Conservation (phyloP, 169 alveolate species). For the Plasmodium gallinaceum region DNA sequence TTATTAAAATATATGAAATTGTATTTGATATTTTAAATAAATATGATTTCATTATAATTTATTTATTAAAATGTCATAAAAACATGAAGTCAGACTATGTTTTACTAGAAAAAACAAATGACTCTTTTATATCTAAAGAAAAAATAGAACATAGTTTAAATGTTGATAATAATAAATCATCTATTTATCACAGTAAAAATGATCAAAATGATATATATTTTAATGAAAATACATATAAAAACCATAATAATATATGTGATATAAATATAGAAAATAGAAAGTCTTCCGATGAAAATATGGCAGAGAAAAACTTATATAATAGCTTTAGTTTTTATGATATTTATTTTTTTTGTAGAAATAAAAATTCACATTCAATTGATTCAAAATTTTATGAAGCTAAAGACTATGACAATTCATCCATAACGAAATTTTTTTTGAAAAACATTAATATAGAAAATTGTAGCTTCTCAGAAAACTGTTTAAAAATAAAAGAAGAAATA, state of each 20-base stretch:
- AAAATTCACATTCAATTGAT: constrained; percentile 4
- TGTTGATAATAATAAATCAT: neutral
- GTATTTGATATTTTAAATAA: constrained; percentile 55
- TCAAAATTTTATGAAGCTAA: constrained; percentile 34
- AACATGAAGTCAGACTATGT: neutral
- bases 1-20: constrained; percentile 66
- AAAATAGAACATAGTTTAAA: neutral
- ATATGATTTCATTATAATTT: constrained; percentile 52
- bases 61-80: constrained; percentile 30
- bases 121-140: neutral
- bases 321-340: constrained; percentile 28
- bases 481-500: constrained; percentile 35
- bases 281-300: neutral
- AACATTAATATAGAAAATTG: constrained; percentile 13
- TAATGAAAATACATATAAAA: neutral
- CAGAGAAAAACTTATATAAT: neutral
- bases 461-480: constrained; percentile 26
- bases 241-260: no score
- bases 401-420: neutral
- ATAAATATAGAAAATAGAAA: neutral
- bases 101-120: neutral
- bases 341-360: constrained; percentile 1
- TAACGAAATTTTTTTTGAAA: constrained; percentile 14
- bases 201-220: neutral
- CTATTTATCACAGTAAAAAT: neutral